Conservation (phyloP, 1,284 basidiomycete species). For the Cutaneotrichosporon curvatum region DNA sequence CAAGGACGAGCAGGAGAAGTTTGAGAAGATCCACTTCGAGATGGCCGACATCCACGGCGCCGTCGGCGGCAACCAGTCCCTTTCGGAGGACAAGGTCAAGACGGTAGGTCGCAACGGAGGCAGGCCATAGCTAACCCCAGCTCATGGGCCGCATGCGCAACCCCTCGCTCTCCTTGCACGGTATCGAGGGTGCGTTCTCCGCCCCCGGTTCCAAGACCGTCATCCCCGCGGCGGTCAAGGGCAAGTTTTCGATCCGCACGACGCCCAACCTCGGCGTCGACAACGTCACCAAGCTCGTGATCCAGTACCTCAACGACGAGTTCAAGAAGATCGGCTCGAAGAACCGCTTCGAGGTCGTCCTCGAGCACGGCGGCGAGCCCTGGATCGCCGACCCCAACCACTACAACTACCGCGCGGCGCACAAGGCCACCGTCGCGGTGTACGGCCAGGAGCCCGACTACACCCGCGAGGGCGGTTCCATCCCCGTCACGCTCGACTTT, state of each 20-base stretch:
- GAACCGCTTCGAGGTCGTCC: conserved; percentile 64
- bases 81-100: conserved; percentile 73
- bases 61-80: conserved; percentile 67
- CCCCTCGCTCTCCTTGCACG: conserved; percentile 86
- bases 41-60: conserved; percentile 67
- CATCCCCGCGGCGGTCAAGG: conserved; percentile 81
- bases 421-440: conserved; percentile 62
- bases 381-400: conserved; percentile 64
- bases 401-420: conserved; percentile 93
- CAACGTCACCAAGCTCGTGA: conserved; percentile 63
- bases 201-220: conserved; percentile 87
- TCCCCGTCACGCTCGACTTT: conserved; percentile 93
- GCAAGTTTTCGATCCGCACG: conserved; percentile 84
- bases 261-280: conserved; percentile 77
- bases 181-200: conserved; percentile 93
- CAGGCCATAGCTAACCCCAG: background rate
- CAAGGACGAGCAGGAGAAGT: conserved; percentile 65
- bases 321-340: conserved; percentile 78
- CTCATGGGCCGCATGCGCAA: conserved; percentile 49
- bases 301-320: conserved; percentile 64
- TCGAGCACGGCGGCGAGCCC: conserved; percentile 76
- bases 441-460: conserved; percentile 79
- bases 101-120: conserved; percentile 41
- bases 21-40: conserved; percentile 66
- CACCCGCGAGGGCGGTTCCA: conserved; percentile 87